Evolutionary conservation across 371 early-diverging fungal genomes (phyloP).

Genomic region (Syncephalastrum contaminatum): DNA sequence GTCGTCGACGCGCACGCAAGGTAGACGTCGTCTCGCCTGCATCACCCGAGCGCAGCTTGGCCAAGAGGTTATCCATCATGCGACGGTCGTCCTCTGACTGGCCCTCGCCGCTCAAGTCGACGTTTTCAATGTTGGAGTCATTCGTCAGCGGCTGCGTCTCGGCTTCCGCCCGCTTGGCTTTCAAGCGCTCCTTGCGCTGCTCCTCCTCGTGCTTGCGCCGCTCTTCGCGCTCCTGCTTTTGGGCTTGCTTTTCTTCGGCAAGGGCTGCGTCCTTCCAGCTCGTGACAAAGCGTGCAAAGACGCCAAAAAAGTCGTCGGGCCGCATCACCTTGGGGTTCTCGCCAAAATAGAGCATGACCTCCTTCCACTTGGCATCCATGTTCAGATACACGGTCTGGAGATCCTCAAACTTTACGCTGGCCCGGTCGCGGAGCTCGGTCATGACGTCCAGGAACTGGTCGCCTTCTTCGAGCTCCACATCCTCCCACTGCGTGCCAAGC

Average conservation of each 20-base stretch:
- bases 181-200: constrained; percentile 19
- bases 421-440: constrained; percentile 32
- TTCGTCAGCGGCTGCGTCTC: neutral
- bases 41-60: constrained; percentile 38
- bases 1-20: no score
- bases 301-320: constrained; percentile 34
- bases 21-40: no score
- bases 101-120: constrained; percentile 9
- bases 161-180: constrained; percentile 6
- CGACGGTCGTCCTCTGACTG: constrained; percentile 30
- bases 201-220: constrained; percentile 27
- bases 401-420: constrained; percentile 35
- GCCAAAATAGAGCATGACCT: constrained; percentile 36
- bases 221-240: constrained; percentile 32
- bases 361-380: constrained; percentile 47
- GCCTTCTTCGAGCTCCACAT: constrained; percentile 14
- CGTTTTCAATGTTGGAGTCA: constrained; percentile 6
- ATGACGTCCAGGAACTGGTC: constrained; percentile 40
- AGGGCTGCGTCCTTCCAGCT: constrained; percentile 28
- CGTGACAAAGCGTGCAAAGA: constrained; percentile 21
- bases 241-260: constrained; percentile 29
- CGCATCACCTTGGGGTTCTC: constrained; percentile 35
- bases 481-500: constrained; percentile 23
- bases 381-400: constrained; percentile 41
- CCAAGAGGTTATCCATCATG: constrained; percentile 46